Base-by-base conservation (phyloP, 2,329 filamentous ascomycete species). In the Cercospora sp. region DNA sequence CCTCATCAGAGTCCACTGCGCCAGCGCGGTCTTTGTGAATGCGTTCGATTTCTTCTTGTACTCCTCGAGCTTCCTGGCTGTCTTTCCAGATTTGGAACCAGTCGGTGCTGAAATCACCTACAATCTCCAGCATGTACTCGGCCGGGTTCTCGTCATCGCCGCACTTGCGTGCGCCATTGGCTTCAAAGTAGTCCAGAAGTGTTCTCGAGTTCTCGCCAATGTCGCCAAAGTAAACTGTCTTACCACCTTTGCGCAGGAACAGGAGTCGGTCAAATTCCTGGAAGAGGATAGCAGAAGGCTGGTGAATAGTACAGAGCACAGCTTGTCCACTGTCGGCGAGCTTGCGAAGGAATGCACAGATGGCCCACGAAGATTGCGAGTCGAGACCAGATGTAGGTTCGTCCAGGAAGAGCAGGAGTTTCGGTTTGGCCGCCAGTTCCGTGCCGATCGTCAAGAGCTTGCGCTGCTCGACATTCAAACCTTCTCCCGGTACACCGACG, bases 41-140 rank as follows among this genome's bases (percentile, higher is more conserved):
- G 9, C 75, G 68, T 42, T 82, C 80, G 55, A 83, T 78, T 55
- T 81, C 76, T 18, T 71, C 70, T 62, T 81, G 77, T 1, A 82
- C 75, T 0, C 62, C 68, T n/a, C 67, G 64, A 60, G 69, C 70
- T 66, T 79, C 73, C 18, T 72, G 31, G 66, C 76, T 78, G 30
- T 72, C 69, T 28, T 76, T 75, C 81, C 81, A 83, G 5, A 80
- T 77, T 8, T 78, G 72, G 58, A 76, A 77, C 81, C 81, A 83
- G 66, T 82, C 80, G 42, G 76, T 75, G 16, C 78, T 78, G 28
- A 77, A 75, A 51, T 76, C 75, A n/a, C 74, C 74, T 26, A 79
- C 79, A 58, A 82, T 77, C 67, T 83, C 82, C n/a, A 93, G 83
- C 87, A 93, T 92, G 81, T 87, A 93, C 78, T 93, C 91, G 1